Evolutionary conservation across 2,329 filamentous ascomycete genomes (phyloP), one percentile per base, ranked within the genome.

Genomic region (Metarhizium sp.): DNA sequence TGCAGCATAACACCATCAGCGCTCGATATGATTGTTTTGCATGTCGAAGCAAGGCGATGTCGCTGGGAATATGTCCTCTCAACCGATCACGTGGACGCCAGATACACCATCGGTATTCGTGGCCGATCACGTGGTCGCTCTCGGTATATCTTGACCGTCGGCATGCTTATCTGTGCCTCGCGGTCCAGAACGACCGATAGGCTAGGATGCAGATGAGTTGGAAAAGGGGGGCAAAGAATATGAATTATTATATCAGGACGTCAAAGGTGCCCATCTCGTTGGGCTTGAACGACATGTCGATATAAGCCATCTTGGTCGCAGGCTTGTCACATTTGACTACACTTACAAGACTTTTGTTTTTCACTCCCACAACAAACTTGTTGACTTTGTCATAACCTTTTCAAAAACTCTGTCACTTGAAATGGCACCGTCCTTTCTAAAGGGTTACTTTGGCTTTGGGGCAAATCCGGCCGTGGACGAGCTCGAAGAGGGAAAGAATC

Each of bases 381-480:
- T 42, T 30, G 4, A 25, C 25, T 25, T 25, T 25, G 25, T 25
- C 3, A 25, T 4, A 25, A 25, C 4, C 34, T 30, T 30, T 20
- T 38, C 16, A 20, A 13, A 40, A 16, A 42, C 50, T 25, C 20
- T 16, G 7, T 34, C 14, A 38, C n/a, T 20, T 29, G 20, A n/a
- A 18, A 60, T 60, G 59, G 52, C 57, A 10, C 53, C 57, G 63
- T 64, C 65, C 25, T 65, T 68, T 36, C 60, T 69, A 46, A 71
- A 67, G 58, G 67, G 60, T 58, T 74, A 71, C 58, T 68, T 77
- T 54, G 71, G 72, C 53, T 61, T 73, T 43, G 67, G 67, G n/a
- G 58, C 56, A 16, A 42, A 56, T 50, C 30, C 62, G 49, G 55
- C 61, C 18, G 53, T 59, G 14, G 60, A 64, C 52, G 59, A 66